Base-by-base conservation (phyloP, 2,329 filamentous ascomycete species). In the Penicillium sp. region DNA sequence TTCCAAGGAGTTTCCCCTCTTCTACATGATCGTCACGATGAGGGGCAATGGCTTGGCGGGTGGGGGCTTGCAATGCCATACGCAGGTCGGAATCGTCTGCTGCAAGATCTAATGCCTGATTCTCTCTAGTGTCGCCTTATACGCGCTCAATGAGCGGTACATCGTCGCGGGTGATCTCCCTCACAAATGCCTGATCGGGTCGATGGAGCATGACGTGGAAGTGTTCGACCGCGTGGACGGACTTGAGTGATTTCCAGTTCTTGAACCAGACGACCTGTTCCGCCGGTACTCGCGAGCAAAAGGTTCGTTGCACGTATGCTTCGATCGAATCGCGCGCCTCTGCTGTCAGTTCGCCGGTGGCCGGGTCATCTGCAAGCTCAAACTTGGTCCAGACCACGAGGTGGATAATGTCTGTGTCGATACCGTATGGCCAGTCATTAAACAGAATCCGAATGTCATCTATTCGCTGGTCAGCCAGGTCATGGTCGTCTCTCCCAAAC, bases 371-470 rank as follows among this genome's bases (percentile, higher is more conserved):
- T 36, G 79, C 73, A 15, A 95, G 70, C 32, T 76, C 72, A 56
- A 94, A 95, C 64, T 95, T 95, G 32, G 85, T 92, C 90, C 90
- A 96, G 9, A 95, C 79, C 4, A 95, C 85, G 2, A 95, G 70
- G 60, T 95, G 90, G 11, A 85, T 76, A 47, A 95, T 89, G 35
- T 76, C 73, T 31, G 70, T 58, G 52, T 92, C 86, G 36, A 95
- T 72, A 0, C 86, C 88, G 56, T 95, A 96, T 0, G 90, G 90
- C 85, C 88, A 95, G 71, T 96, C 89, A 58, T 96, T 96, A 65
- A 76, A 78, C 27, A 95, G 63, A 32, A 94, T 80, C 61, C 80
- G 87, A 53, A 82, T 67, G 55, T 92, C 83, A 31, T 67, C 72
- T 73, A 44, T 28, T 53, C 35, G 30, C 45, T 4, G 10, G n/a